Base-by-base conservation (phyloP, 179 eudicot genomes). In the Heliamphora pulchella region DNA sequence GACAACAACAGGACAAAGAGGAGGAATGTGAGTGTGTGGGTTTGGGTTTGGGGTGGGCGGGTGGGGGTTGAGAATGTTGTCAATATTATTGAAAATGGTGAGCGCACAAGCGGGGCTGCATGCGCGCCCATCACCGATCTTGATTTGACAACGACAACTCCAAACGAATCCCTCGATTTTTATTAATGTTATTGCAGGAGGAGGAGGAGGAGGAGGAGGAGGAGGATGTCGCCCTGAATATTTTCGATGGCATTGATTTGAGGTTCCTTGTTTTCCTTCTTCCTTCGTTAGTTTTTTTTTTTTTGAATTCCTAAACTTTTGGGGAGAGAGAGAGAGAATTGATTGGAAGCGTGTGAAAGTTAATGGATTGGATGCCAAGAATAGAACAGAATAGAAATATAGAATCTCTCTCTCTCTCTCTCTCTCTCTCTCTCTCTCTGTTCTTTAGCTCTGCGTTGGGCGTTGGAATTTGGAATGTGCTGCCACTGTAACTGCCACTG, bases 71-170 rank as follows among this genome's bases (percentile, higher is more conserved):
- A 13, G 11, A 57, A 64, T 78, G 87, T n/a, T n/a, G n/a, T n/a
- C n/a, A n/a, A n/a, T n/a, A n/a, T n/a, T n/a, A n/a, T n/a, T n/a
- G n/a, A n/a, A n/a, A n/a, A 72, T 71, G 87, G 89, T 48, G 84
- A 73, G 88, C 88, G 88, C 91, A 87, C 89, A 87, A 66, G 86
- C 80, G 62, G 74, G 76, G 83, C 81, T 85, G 84, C 89, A 82
- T 85, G 91, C 87, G 88, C 91, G 88, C 91, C 89, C 91, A 88
- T 88, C 77, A 84, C 78, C 81, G 41, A 10, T 31, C 55, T 59
- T 76, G 78, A 59, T 76, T 22, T n/a, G 78, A 76, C 39, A 54
- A 61, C 71, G 71, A 86, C 85, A 18, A 48, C 41, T 5, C 74
- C 43, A 18, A 68, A 69, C 55, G 18, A 65, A 7, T 48, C 74